These are phyloP conservation scores for Didymella exigua DNA, from an alignment of 2,329 filamentous ascomycete genomes.

Conservation along the genomic window DNA sequence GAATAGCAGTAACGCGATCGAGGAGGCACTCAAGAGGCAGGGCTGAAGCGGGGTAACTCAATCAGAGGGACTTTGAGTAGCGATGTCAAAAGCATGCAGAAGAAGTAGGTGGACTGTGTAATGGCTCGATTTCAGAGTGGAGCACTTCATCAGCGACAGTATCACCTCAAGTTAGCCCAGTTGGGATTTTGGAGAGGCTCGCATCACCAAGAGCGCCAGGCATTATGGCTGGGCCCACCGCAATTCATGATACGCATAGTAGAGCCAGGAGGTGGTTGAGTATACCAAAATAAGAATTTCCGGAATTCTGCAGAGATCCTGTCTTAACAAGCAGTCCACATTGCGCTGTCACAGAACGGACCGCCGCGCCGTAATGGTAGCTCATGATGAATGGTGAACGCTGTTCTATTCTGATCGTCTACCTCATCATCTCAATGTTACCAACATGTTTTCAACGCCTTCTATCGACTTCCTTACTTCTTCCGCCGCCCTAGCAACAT, in stretches of 20 bases:
- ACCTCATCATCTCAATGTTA: slow-evolving; percentile 56
- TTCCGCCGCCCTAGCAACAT: slow-evolving; percentile 88
- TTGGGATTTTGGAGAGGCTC: background rate
- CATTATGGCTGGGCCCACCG: too few relatives aligned
- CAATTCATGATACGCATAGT: background rate
- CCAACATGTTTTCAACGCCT: slow-evolving; percentile 83
- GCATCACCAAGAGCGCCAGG: background rate
- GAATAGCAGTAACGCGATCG: slow-evolving; percentile 89
- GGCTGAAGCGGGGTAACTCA: background rate
- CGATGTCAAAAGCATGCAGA: background rate
- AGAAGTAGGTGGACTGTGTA: background rate
- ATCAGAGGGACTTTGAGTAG: background rate
- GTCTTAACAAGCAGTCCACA: background rate
- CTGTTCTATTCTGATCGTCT: background rate
- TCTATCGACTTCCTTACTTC: slow-evolving; percentile 79
- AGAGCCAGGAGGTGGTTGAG: background rate
- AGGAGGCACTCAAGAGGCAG: slow-evolving; percentile 74
- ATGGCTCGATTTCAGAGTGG: background rate
- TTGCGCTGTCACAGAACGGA: background rate
- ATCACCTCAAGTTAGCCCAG: background rate
- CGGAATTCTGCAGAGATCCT: background rate
- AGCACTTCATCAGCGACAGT: background rate
- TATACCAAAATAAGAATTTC: background rate
- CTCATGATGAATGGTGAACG: background rate
- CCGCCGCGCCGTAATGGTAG: background rate